Conservation (phyloP, 2,329 filamentous ascomycete genomes). For the Colletotrichum brevisporum region DNA sequence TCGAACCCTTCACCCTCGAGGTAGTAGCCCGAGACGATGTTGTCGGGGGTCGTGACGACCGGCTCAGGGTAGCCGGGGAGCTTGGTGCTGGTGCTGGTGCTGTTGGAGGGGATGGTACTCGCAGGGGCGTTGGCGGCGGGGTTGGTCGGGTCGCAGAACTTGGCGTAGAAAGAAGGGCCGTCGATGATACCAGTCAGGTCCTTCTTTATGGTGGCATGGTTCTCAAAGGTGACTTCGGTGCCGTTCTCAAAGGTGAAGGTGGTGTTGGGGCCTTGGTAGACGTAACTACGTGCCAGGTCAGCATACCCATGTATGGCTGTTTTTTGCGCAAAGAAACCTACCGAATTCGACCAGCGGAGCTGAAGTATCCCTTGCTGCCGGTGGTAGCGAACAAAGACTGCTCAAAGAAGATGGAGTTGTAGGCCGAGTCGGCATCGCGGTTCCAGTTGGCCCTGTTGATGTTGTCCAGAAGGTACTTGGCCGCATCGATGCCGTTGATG, state of each 20-base stretch:
- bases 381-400: slow-evolving; percentile 42
- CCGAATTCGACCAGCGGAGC: slow-evolving; percentile 47
- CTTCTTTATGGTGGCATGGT: slow-evolving; percentile 48
- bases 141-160: slow-evolving; percentile 48
- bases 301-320: background rate
- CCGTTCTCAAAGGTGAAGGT: slow-evolving; percentile 55
- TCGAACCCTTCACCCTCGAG: slow-evolving; percentile 51
- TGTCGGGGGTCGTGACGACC: slow-evolving; percentile 44
- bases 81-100: background rate
- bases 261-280: slow-evolving; percentile 51
- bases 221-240: slow-evolving; percentile 48
- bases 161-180: slow-evolving; percentile 50
- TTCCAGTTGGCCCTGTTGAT: slow-evolving; percentile 41
- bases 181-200: slow-evolving; percentile 49
- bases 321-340: background rate
- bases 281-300: slow-evolving; percentile 11
- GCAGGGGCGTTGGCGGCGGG: slow-evolving; percentile 9
- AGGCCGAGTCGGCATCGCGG: slow-evolving; percentile 49
- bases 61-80: slow-evolving; percentile 48
- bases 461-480: slow-evolving; percentile 43
- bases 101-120: slow-evolving; percentile 14
- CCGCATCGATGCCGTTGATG: slow-evolving; percentile 47
- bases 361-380: slow-evolving; percentile 48
- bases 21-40: slow-evolving; percentile 51
- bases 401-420: slow-evolving; percentile 56